Evolutionary conservation across 202 grass and related monocot species (phyloP), one percentile per base, ranked within the genome.

Genomic region (Musa balbisiana): DNA sequence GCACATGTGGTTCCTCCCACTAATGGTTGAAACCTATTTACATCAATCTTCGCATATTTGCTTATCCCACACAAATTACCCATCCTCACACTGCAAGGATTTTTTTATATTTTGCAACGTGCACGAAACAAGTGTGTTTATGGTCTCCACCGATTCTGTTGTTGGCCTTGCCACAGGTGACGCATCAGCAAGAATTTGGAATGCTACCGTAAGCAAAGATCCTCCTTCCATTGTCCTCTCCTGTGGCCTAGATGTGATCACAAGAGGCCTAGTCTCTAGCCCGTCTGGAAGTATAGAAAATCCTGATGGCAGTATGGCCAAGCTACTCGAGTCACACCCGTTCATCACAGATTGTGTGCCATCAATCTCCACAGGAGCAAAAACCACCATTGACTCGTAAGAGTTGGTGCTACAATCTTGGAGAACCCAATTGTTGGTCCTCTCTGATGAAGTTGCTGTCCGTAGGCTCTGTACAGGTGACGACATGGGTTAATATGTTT

Each of bases 401-500:
- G 88, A 51, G 80, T 49, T 86, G 33, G 81, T 86, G 76, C 86
- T 81, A 81, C 81, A 84, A 81, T 97, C 93, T 79, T 97, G 93
- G 67, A 93, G 49, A 50, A 91, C 49, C 82, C 84, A 89, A 77
- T 69, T 83, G 76, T 82, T 76, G 10, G 24, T 51, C 51, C 64
- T 77, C 1, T 86, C 84, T 29, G 33, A 26, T 0, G 83, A 86
- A 54, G 70, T 83, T 12, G 53, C 64, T n/a, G 67, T 72, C 90
- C 87, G 27, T 27, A 27, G 27, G 2, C 27, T 27, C 27, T 27
- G 75, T 20, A 50, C 11, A 29, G 63, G 56, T 60, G 10, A 17
- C 9, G n/a, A 6, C 56, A n/a, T 60, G 16, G 56, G 8, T 4
- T 60, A 60, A 60, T 60, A n/a, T 60, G 56, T 60, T 22, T 2